Evolutionary conservation across 1,139 yeast species (phyloP), one percentile per base, ranked within the genome.

Genomic region (Suhomyces choctaworum): DNA sequence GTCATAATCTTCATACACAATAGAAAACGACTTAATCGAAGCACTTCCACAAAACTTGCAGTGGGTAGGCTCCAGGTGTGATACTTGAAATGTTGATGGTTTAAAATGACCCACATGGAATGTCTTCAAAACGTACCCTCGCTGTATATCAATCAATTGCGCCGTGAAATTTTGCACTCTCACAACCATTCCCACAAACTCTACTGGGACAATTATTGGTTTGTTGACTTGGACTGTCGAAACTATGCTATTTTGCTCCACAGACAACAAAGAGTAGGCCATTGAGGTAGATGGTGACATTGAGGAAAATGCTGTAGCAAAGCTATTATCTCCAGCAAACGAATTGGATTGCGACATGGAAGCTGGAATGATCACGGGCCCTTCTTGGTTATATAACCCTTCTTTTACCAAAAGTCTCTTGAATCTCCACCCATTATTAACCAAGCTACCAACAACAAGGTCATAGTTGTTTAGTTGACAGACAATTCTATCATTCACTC

Each of bases 1-100:
- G 37, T 76, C 81, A 16, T 60, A 58, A 45, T 82, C 87, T 27
- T 82, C 81, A 56, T 86, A 88, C 1, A 82, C 78, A 22, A 86
- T 67, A 2, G 90, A 81, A 34, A 88, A 71, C 1, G 90, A 74
- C 22, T 78, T 75, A 25, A 87, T 74, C 0, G 95, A 83, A 0
- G 86, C 90, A 64, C 95, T 83, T 1, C 96, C 96, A 65, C 96
- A 88, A 57, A 88, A 88, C 39, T 84, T 73, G 60, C 96, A 88
- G 62, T 88, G 95, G 0, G 88, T 81, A 3, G 95, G 95, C 47
- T 81, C 88, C 32, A 83, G 82, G 54, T 87, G 95, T 41, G 87
- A 79, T 0, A 83, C 92, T 40, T 72, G 66, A 42, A 87, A 71
- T 0, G 82, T 58, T 2, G 73, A 73, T 2, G 78, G 76, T 48